phyloP scores from a whole-genome alignment of 257 asterid genomes.

The Jaltomata sinuosa region DNA sequence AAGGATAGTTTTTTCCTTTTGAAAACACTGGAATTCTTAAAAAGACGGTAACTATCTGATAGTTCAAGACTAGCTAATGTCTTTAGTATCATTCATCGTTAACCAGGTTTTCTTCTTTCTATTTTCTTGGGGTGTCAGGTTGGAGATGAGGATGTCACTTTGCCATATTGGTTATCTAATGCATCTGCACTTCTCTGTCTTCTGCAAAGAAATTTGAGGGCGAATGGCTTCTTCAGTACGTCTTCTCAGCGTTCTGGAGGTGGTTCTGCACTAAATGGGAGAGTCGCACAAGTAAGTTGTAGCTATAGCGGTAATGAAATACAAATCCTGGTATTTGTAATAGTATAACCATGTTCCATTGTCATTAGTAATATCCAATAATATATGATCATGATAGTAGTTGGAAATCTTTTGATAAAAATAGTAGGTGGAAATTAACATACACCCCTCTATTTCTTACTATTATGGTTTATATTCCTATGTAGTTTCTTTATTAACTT shows the following conservation, averaged over 20 bases:
- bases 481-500: not conserved
- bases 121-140: conserved; percentile 33
- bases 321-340: not conserved
- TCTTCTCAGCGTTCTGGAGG: conserved; percentile 77
- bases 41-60: not conserved
- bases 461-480: not conserved
- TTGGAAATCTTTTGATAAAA: not conserved
- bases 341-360: not conserved
- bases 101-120: not conserved
- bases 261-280: conserved; percentile 68
- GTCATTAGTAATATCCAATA: not conserved
- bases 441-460: not conserved
- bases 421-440: not conserved
- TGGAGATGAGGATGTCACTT: conserved; percentile 59
- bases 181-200: conserved; percentile 94
- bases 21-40: not conserved
- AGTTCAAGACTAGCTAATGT: not conserved
- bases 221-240: conserved; percentile 71
- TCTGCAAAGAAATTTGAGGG: conserved; percentile 80
- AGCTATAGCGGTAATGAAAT: not conserved
- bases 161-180: conserved; percentile 96
- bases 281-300: conserved; percentile 60
- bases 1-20: not conserved
- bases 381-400: not conserved
- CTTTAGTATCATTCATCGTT: not conserved